Conservation (phyloP, 768 basidiomycete genomes). For the Terana coerulea region DNA sequence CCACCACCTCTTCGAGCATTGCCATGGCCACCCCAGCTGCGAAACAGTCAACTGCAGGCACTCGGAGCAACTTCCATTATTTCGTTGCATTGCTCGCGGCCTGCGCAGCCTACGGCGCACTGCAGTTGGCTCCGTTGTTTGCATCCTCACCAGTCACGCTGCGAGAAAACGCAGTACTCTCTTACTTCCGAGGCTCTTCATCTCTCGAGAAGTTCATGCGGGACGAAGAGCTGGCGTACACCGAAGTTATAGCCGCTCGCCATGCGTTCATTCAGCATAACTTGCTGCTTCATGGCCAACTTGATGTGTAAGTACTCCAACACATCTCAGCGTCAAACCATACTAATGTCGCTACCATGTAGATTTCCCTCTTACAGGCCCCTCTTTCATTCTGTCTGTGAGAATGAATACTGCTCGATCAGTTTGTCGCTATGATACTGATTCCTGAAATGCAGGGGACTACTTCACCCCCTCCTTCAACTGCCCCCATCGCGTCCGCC, state of each 20-base stretch:
- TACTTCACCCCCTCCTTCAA: slow-evolving; percentile 13
- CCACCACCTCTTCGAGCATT: no score
- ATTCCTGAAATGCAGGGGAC: not conserved
- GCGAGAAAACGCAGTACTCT: not conserved
- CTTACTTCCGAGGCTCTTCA: slow-evolving; percentile 26
- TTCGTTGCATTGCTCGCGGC: no score
- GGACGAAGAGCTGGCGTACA: slow-evolving; percentile 14
- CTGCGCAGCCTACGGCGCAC: no score
- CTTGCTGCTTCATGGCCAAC: slow-evolving; percentile 15
- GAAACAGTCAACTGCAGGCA: no score
- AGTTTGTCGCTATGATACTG: not conserved
- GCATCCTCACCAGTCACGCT: not conserved
- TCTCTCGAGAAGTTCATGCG: slow-evolving; percentile 7
- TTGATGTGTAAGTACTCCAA: slow-evolving; percentile 11
- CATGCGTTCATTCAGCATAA: slow-evolving; percentile 16
- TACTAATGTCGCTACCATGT: not conserved
- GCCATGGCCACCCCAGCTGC: no score
- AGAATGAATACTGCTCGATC: not conserved
- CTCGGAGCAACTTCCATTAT: no score
- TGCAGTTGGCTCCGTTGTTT: no score
- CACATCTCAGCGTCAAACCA: not conserved
- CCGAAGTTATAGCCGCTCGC: slow-evolving; percentile 4
- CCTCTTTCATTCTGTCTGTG: no score
- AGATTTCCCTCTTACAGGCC: slow-evolving; percentile 20
- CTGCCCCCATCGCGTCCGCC: slow-evolving; percentile 23